Evolutionary conservation across 169 alveolate species (phyloP), one percentile per base, ranked within the genome.

Genomic region (Plasmodium cynomolgi): DNA sequence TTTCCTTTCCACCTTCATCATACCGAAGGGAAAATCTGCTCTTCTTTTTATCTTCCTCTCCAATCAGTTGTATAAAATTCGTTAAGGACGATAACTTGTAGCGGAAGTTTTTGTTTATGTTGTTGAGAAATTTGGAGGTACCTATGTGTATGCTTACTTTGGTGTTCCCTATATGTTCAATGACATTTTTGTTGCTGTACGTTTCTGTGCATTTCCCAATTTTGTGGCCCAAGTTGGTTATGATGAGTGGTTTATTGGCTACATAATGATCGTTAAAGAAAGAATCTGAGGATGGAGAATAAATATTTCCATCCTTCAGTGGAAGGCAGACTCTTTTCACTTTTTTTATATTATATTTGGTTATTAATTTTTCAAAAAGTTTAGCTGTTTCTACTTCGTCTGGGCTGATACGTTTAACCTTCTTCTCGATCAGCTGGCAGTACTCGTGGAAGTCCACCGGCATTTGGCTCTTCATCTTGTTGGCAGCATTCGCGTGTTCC

Each of bases 341-440:
- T 39, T 81, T 91, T 91, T 91, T 91, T 72, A 91, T 37, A 44
- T 91, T 62, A 80, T 81, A 91, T 91, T 91, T 91, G 26, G 68
- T 91, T 81, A 91, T 91, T 41, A 91, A 20, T 71, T 91, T 81
- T 91, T 91, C 91, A 26, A 62, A 91, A n/a, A 47, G 41, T n/a
- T 81, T 37, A 8, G 91, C 95, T 71, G 95, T 91, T 91, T 81
- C 81, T 81, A 91, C 39, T 91, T 91, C 95, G 56, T 91, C 95
- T 91, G 34, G 79, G 26, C 31, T 13, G 17, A 91, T 81, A 17
- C 47, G 23, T 34, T 44, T 62, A 2, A 88, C 50, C 68, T 88
- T 79, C 44, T 39, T 56, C 33, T 86, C 71, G n/a, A 86, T 54
- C 33, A 37, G 47, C 75, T 79, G 58, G 31, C 82, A 75, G 71